Base-by-base conservation (phyloP, 2,329 filamentous ascomycete genomes). In the Dactylellina drechsleri region DNA sequence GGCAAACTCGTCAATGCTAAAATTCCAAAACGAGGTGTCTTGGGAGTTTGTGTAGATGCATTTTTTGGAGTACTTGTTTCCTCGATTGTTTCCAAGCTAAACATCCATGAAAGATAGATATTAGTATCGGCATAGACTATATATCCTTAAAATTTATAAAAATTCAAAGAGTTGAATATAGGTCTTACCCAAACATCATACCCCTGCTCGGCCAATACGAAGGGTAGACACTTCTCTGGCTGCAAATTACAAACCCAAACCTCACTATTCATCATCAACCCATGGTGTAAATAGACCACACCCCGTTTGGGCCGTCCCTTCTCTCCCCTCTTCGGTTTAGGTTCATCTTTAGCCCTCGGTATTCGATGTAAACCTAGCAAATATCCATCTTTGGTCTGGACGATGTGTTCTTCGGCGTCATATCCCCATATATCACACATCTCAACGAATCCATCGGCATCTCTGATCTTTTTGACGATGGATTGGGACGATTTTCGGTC, bases 51-150 rank as follows among this genome's bases (percentile, higher is more conserved):
- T 85, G 72, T 90, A 86, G 60, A 93, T 88, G 1, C 90, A 93
- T 83, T 99, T 99, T 82, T 98, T 99, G 53, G 93, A 97, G 83
- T 99, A 99, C 81, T 99, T 99, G 86, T 99, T 99, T 58, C 95
- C 95, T 41, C 95, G 90, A 80, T 99, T 99, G 82, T 99, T 99
- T 59, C 95, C 95, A 76, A 99, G 86, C 92, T 91, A 36, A 36
- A 7, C 31, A 36, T 10, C 1, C 2, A 7, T 3, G 6, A 36
- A 36, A 36, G 2, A 36, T 36, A 36, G 23, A 23, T 36, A 10
- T 36, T 8, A 36, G 31, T 8, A 10, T 36, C 26, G 26, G 7
- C 26, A 7, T 7, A 3, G 26, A 28, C 3, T 28, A 28, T 7
- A 28, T 7, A 28, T 7, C n/a, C n/a, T n/a, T n/a, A n/a, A n/a